A percentile compares a stretch with the other conserved stretches of the same genome.
phyloP scores from a whole-genome alignment of 352 stramenopile species.

The Pythium apleroticum region DNA sequence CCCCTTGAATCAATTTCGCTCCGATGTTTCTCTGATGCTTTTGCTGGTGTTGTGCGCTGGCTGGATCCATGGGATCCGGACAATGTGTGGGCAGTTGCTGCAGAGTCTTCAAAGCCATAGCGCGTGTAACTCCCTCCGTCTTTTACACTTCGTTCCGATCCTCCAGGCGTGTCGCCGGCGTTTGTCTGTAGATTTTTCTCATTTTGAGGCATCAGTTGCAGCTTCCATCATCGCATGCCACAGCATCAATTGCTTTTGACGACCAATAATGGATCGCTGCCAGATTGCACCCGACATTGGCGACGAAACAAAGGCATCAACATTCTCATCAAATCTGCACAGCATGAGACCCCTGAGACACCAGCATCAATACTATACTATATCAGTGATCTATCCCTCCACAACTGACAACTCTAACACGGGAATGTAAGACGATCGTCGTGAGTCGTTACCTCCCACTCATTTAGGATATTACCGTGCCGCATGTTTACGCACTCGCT shows the following conservation, averaged over 20 bases:
- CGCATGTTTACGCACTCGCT: background rate
- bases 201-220: background rate
- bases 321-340: background rate
- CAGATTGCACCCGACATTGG: background rate
- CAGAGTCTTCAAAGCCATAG: no score
- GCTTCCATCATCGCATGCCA: background rate
- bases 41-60: no score
- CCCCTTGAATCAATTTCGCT: no score
- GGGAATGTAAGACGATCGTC: no score
- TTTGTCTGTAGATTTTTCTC: background rate
- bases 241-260: background rate
- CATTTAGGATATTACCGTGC: background rate
- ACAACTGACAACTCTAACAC: no score
- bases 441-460: background rate
- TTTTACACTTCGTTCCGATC: no score
- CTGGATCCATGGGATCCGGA: no score
- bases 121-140: no score
- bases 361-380: background rate
- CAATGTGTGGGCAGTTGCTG: no score
- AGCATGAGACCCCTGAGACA: background rate
- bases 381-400: background rate
- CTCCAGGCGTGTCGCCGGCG: background rate
- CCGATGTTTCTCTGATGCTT: no score
- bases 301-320: background rate
- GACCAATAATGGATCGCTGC: background rate